Evolutionary conservation across 2,329 filamentous ascomycete genomes (phyloP).

Genomic region (Endoconidiophora polonica): DNA sequence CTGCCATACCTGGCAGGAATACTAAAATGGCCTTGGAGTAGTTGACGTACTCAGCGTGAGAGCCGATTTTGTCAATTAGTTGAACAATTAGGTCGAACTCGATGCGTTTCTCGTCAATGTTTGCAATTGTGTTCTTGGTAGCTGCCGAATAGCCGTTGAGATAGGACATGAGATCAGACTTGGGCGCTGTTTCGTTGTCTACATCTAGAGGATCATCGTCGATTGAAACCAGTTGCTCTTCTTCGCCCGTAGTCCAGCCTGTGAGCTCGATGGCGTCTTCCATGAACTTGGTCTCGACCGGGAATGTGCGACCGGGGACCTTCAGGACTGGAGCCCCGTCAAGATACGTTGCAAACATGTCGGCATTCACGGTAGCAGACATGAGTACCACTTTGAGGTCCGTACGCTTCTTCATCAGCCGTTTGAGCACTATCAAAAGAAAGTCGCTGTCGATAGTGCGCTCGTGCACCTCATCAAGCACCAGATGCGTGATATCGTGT

Average conservation of each 20-base stretch:
- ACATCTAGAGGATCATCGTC: constrained; percentile 30
- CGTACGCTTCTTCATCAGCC: constrained; percentile 57
- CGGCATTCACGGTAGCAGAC: constrained; percentile 92
- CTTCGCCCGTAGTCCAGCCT: constrained; percentile 46
- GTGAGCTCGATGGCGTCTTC: constrained; percentile 88
- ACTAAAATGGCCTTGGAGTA: constrained; percentile 89
- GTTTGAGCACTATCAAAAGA: constrained; percentile 76
- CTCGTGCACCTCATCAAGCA: constrained; percentile 97
- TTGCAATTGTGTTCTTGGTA: constrained; percentile 57
- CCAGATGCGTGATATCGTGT: constrained; percentile 75
- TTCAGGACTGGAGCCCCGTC: constrained; percentile 72
- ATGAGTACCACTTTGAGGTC: constrained; percentile 89
- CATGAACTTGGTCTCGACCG: constrained; percentile 71
- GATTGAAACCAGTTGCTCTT: constrained; percentile 21
- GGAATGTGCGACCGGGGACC: constrained; percentile 85
- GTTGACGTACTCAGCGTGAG: constrained; percentile 42
- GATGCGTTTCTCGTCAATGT: constrained; percentile 80
- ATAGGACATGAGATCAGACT: constrained; percentile 43
- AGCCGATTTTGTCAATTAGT: constrained; percentile 60
- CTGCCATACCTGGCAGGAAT: constrained; percentile 85
- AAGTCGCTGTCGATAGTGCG: constrained; percentile 95
- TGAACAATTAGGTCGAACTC: constrained; percentile 75
- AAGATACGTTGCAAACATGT: constrained; percentile 79
- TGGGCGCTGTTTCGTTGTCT: constrained; percentile 35
- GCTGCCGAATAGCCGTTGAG: constrained; percentile 58